Base-by-base conservation (phyloP, 495 filamentous ascomycete genomes). In the Aspergillus asperescens region DNA sequence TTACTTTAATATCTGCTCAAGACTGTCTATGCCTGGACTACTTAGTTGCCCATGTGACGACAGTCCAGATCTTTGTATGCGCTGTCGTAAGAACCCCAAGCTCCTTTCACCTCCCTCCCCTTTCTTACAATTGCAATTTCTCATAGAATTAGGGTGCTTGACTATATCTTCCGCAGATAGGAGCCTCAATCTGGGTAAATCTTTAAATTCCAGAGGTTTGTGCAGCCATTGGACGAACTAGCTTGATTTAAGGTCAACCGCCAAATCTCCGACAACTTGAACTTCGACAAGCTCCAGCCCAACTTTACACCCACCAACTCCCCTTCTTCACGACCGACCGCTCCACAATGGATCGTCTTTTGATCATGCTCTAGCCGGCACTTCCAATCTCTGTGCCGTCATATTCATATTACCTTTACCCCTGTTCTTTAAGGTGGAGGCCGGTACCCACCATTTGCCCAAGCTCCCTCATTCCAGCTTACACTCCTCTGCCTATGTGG, bases 401-500 rank as follows among this genome's bases (percentile, higher is more conserved):
- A 10, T 48, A 45, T 38, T 22, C 15, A 27, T 54, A 41, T 25
- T 29, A 12, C 15, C n/a, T 25, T 22, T 49, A 42, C 15, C 52
- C 46, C 24, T 23, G 22, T 44, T 43, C 16, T 23, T 18, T 48
- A 32, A 55, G 55, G 57, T 61, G 60, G 60, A 56, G 60, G 57
- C 61, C 58, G 55, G 58, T 48, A 49, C 55, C 54, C 55, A 48
- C 59, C 52, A 44, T 52, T 54, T 52, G 51, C 54, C 54, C 53
- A 41, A 57, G 48, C 49, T 59, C 42, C 52, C 52, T 50, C 39
- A 58, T 51, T 59, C 44, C 34, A 50, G 37, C 46, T 39, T 61
- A 53, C 56, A 50, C 35, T 37, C 59, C 32, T 56, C 57, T 50
- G 53, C 62, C 66, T 65, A 65, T 62, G 71, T 66, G 68, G 69